A percentile compares a stretch with the other conserved stretches of the same genome.
Conservation (phyloP, 768 basidiomycete genomes). For the Podaxis mareebaensis region DNA sequence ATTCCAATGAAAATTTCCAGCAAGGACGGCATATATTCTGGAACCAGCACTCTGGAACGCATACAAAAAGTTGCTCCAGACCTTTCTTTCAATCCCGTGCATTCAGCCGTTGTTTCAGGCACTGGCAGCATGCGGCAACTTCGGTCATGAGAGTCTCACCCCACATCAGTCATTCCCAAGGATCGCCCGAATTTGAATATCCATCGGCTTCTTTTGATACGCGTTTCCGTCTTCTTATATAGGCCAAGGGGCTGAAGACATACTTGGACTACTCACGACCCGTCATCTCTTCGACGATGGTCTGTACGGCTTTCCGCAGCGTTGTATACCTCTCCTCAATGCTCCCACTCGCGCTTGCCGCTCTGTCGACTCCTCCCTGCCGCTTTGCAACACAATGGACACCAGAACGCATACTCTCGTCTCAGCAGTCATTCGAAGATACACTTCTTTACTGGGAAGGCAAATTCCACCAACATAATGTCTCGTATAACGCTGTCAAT, state of each 20-base stretch:
- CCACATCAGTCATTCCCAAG: not conserved
- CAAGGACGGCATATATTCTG: no score
- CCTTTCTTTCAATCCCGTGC: no score
- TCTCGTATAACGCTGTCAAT: slow-evolving; percentile 25
- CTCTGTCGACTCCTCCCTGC: not conserved
- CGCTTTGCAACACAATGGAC: slow-evolving; percentile 13
- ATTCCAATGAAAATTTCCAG: no score
- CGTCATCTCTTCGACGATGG: not conserved
- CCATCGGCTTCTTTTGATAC: slow-evolving; percentile 3
- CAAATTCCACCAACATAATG: slow-evolving; percentile 26
- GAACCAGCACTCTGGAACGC: no score
- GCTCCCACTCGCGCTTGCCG: not conserved
- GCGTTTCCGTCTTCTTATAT: not conserved
- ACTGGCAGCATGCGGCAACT: no score
- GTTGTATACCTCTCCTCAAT: not conserved
- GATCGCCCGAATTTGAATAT: not conserved
- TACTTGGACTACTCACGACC: slow-evolving; percentile 6
- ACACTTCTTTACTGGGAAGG: slow-evolving; percentile 26
- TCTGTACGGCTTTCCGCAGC: not conserved
- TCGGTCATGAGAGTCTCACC: not conserved
- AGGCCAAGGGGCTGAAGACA: not conserved
- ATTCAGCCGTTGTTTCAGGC: no score
- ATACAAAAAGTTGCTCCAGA: no score
- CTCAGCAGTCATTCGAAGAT: slow-evolving; percentile 18
- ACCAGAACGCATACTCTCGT: slow-evolving; percentile 3